A percentile compares a stretch with the other conserved stretches of the same genome.
Evolutionary conservation across 768 basidiomycete genomes (phyloP).

Genomic region (Pulveroboletus sp.): DNA sequence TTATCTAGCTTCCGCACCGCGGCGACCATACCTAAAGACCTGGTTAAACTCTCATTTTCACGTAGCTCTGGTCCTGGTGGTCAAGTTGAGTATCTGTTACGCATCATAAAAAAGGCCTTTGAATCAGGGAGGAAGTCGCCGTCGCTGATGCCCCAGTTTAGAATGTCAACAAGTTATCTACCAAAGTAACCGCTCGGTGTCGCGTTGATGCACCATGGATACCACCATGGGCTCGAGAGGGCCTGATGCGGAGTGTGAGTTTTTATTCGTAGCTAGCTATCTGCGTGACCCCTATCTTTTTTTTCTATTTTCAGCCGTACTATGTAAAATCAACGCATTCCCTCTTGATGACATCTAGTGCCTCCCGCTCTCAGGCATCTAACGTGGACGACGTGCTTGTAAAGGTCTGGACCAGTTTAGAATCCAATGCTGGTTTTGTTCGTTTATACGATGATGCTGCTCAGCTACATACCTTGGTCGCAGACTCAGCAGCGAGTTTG

Average conservation of each 20-base stretch:
- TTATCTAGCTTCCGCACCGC: conserved; percentile 41
- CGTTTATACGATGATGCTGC: neutral
- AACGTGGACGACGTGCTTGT: conserved; percentile 68
- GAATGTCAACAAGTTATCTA: conserved; percentile 91
- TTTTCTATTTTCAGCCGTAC: conserved; percentile 41
- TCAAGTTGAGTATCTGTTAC: conserved; percentile 45
- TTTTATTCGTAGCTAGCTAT: conserved; percentile 1
- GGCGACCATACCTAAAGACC: conserved; percentile 40
- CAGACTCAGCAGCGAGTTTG: conserved; percentile 17
- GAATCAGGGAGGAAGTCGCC: neutral
- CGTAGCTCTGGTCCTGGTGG: conserved; percentile 84
- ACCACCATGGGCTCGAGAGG: conserved; percentile 56
- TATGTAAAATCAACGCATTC: conserved; percentile 66
- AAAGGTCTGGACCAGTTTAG: conserved; percentile 41
- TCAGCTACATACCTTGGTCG: conserved; percentile 27
- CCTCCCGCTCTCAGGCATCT: conserved; percentile 70
- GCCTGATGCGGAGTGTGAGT: conserved; percentile 47
- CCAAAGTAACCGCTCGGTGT: conserved; percentile 68
- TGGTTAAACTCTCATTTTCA: conserved; percentile 64
- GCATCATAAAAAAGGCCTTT: neutral
- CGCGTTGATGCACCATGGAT: conserved; percentile 58
- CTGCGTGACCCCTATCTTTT: neutral
- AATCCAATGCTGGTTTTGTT: neutral
- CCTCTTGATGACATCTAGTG: conserved; percentile 63
- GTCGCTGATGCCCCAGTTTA: conserved; percentile 25